phyloP scores from a whole-genome alignment of 2,329 filamentous ascomycete genomes.

The Neoarthrinium moseri region DNA sequence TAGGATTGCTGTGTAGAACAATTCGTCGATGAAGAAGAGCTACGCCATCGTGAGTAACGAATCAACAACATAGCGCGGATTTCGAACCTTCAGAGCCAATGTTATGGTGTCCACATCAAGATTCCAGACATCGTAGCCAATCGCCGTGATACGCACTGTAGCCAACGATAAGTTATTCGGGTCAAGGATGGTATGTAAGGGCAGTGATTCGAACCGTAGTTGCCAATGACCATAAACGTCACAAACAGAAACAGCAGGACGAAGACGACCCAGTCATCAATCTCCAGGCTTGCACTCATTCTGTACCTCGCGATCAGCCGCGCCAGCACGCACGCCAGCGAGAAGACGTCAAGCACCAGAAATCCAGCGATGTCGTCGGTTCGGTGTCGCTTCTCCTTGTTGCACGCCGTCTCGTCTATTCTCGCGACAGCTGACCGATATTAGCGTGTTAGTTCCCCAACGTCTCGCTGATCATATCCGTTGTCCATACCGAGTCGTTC shows the following conservation, averaged over 20 bases:
- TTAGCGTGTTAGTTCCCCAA: not conserved
- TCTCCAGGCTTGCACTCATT: not conserved
- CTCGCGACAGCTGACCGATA: constrained; percentile 7
- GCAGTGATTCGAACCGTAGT: constrained; percentile 11
- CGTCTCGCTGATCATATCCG: no score
- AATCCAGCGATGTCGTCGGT: constrained; percentile 10
- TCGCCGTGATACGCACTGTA: constrained; percentile 10
- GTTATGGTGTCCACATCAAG: constrained; percentile 9
- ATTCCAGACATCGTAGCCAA: constrained; percentile 12
- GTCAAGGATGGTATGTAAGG: no score
- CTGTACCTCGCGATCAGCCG: constrained; percentile 5
- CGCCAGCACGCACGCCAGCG: constrained; percentile 3
- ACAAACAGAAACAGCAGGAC: constrained; percentile 7
- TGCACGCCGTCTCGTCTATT: constrained; percentile 10
- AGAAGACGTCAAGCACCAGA: constrained; percentile 5
- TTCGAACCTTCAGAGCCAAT: constrained; percentile 10
- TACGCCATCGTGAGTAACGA: constrained; percentile 6
- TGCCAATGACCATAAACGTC: constrained; percentile 6
- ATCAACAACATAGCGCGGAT: not conserved
- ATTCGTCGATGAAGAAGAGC: constrained; percentile 12
- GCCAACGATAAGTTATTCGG: not conserved
- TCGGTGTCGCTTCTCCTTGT: constrained; percentile 3
- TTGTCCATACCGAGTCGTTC: constrained; percentile 4
- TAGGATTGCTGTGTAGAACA: constrained; percentile 15
- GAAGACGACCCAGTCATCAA: constrained; percentile 9